Base-by-base conservation (phyloP, 225 moss, liverwort and hornwort genomes). In the Neckera pumila region DNA sequence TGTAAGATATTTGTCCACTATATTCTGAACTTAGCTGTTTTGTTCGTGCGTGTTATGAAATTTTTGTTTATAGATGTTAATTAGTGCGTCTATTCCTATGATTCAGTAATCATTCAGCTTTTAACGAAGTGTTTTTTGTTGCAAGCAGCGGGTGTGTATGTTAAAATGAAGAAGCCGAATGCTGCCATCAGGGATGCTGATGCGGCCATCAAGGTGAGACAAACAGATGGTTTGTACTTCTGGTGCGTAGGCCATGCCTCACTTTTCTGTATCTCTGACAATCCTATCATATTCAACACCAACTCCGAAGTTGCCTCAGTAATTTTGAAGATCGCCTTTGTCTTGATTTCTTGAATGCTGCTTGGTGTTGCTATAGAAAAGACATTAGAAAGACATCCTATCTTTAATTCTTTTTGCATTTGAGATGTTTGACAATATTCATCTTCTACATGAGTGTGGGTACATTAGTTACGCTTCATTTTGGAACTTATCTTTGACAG, bases 161-260 rank as follows among this genome's bases (percentile, higher is more conserved):
- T 97, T 75, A 97, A 97, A 87, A 93, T 96, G 95, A 99, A 99
- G 88, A 99, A 99, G 92, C 98, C 98, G 36, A 99, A 96, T 85
- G 97, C 98, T 87, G 98, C 98, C 84, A 95, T 97, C 42, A 93
- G 97, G 90, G 98, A 99, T 90, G 96, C 98, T 66, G 95, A 96
- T 78, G 98, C 96, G 82, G 97, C 98, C 84, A 92, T 99, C 54
- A 91, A 96, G 95, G 98, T 98, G 85, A 88, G 76, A 80, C 63
- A 78, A 77, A 14, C 15, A 72, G 70, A n/a, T 81, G 34, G 58
- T 81, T 70, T 77, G 47, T 81, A 73, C 66, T 76, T 86, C 31
- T 89, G 67, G 84, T 84, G 66, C 53, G 28, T 38, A n/a, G 63
- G 85, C 31, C 54, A 40, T 71, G 63, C 66, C 53, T 53, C 74